Percentiles rank a stretch among this genome's conserved stretches.
Evolutionary conservation across 2,329 filamentous ascomycete species (phyloP).

Genomic region (Xylariaceae sp.): DNA sequence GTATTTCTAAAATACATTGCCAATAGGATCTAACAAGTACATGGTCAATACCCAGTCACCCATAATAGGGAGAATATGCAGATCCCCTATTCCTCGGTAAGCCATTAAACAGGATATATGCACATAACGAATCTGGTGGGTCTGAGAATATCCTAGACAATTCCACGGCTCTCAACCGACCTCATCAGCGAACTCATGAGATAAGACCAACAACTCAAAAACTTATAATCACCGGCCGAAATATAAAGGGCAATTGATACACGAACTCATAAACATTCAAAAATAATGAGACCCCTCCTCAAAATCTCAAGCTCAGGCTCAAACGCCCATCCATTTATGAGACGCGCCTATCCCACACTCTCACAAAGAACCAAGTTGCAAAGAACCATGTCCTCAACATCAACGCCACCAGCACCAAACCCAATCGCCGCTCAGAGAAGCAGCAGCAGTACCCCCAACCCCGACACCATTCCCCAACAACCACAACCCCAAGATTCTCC

Average conservation of each 20-base stretch:
- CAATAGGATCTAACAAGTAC: no score
- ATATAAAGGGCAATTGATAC: not conserved
- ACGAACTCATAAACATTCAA: not conserved
- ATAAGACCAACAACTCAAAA: not conserved
- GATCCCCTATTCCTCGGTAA: not conserved
- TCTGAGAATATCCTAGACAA: not conserved
- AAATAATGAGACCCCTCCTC: slow-evolving; percentile 4
- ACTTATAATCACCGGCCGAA: not conserved
- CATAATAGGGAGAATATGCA: not conserved
- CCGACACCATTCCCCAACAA: slow-evolving; percentile 5
- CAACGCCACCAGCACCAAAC: no score
- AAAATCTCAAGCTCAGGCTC: slow-evolving; percentile 11
- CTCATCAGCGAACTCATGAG: not conserved
- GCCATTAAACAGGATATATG: not conserved
- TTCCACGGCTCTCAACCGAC: not conserved
- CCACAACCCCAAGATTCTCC: not conserved
- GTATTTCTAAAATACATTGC: no score
- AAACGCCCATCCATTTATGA: slow-evolving; percentile 7
- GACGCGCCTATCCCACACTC: slow-evolving; percentile 6
- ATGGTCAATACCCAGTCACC: not conserved
- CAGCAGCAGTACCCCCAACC: not conserved
- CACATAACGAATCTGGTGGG: not conserved
- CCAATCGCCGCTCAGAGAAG: no score
- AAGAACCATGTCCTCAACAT: slow-evolving; percentile 22
- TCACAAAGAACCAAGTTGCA: slow-evolving; percentile 10